These are phyloP conservation scores for Aspergillus diversus DNA, from an alignment of 495 filamentous ascomycete species.

Conservation along the genomic window DNA sequence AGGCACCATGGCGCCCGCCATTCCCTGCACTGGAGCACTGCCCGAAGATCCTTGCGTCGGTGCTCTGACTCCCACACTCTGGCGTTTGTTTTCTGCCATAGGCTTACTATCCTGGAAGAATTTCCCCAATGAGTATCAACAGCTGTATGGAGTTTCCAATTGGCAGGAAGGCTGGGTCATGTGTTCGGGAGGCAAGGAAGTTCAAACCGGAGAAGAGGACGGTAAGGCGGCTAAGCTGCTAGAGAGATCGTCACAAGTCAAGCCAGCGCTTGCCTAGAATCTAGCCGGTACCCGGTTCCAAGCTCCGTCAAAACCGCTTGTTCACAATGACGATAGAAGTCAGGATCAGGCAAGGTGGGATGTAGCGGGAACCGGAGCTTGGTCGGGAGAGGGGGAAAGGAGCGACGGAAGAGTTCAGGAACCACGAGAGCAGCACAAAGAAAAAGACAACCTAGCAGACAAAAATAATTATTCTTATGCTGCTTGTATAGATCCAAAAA, in stretches of 20 bases:
- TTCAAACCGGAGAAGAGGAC: neutral
- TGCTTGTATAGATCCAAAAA: conserved; percentile 18
- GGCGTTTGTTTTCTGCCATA: conserved; percentile 54
- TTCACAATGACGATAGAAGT: conserved; percentile 19
- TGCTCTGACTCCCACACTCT: conserved; percentile 45
- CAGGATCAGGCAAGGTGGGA: conserved; percentile 25
- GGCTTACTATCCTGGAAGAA: conserved; percentile 14
- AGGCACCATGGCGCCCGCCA: conserved; percentile 47
- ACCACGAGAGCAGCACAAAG: conserved; percentile 10
- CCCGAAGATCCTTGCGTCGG: conserved; percentile 34
- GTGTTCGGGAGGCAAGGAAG: conserved; percentile 3
- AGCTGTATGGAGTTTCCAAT: neutral
- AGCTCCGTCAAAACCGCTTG: conserved; percentile 15
- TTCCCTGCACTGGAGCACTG: conserved; percentile 34
- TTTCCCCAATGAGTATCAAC: neutral
- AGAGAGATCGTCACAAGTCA: neutral
- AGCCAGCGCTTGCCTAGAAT: neutral
- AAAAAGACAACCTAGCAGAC: conserved; percentile 19
- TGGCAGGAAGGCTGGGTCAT: neutral
- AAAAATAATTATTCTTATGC: conserved; percentile 12
- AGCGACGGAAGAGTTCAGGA: conserved; percentile 25
- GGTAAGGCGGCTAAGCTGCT: neutral
- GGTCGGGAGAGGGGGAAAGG: conserved; percentile 21
- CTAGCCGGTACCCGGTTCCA: conserved; percentile 1
- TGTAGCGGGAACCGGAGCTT: conserved; percentile 26